Percentiles rank a stretch among this genome's conserved stretches.
phyloP scores from a whole-genome alignment of 2,329 filamentous ascomycete species.

The Aaosphaeria pasadenensis region DNA sequence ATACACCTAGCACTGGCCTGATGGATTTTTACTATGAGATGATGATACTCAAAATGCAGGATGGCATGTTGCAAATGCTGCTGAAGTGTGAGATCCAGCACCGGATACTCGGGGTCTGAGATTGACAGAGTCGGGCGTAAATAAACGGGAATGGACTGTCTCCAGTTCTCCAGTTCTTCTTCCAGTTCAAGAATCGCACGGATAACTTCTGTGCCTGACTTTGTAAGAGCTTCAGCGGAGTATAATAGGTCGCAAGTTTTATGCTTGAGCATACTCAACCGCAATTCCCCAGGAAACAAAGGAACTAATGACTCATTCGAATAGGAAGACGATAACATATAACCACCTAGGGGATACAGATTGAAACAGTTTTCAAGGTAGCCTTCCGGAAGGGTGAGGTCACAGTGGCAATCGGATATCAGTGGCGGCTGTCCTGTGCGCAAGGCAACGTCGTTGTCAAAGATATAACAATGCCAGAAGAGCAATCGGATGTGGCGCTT shows the following conservation, averaged over 20 bases:
- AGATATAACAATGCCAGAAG: slow-evolving; percentile 1
- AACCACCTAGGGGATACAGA: background rate
- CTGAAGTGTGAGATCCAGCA: too few relatives aligned
- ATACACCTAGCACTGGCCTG: too few relatives aligned
- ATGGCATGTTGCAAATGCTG: background rate
- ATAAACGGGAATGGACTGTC: background rate
- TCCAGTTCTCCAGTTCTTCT: slow-evolving; percentile 1
- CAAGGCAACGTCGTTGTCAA: slow-evolving; percentile 1
- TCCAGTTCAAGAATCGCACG: background rate
- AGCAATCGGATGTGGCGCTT: slow-evolving; percentile 1
- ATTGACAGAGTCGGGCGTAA: background rate
- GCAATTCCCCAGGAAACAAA: background rate
- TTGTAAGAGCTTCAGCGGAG: background rate
- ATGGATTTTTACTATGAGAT: slow-evolving; percentile 1
- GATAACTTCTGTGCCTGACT: background rate
- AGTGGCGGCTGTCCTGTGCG: slow-evolving; percentile 2
- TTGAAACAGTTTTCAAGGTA: background rate
- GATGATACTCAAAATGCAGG: slow-evolving; percentile 1
- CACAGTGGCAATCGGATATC: slow-evolving; percentile 1
- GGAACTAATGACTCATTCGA: background rate
- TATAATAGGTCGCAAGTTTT: background rate
- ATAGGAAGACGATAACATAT: background rate
- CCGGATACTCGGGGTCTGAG: too few relatives aligned
- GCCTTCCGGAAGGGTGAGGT: slow-evolving; percentile 1
- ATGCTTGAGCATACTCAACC: background rate